Base-by-base conservation (phyloP, 2,329 filamentous ascomycete genomes). In the Diplodia mutila region DNA sequence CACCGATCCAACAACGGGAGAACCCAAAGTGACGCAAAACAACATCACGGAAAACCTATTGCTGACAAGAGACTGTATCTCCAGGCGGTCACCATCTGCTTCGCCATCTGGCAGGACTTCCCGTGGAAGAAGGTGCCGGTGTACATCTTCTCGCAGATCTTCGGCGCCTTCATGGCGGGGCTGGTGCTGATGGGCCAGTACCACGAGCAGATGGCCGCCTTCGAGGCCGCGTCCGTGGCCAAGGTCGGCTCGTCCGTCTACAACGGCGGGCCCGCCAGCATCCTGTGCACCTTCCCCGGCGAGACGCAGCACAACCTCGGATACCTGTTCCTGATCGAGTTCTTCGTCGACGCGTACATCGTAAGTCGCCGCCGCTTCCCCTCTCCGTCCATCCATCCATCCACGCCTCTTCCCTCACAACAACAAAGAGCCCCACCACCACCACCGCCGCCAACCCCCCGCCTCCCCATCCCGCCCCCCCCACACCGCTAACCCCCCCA, bases 301-400 rank as follows among this genome's bases (percentile, higher is more conserved):
- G 71, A 80, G 0, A 80, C 77, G 18, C 84, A 87, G 72, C 84
- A 80, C 6, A 86, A 84, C 70, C 78, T 85, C 48, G 86, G 86
- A 16, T 87, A 84, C 72, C 73, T 88, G 0, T 86, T 89, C 76
- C 74, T 87, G 64, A 84, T 84, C 68, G 86, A 89, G 72, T 88
- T 86, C 73, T 87, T 89, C 70, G 85, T 86, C 32, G 84, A 86
- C 72, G 79, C 76, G 66, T 87, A 87, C 75, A 84, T 88, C 66
- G 80, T 79, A 70, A 70, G 76, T 73, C n/a, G 12, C 49, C n/a
- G 3, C 14, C 37, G 4, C 51, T 25, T 12, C 53, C 42, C 5
- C 46, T 18, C 12, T 59, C 21, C n/a, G n/a, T n/a, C 46, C 27
- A 11, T n/a, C 25, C 6, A 29, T 34, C 37, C 25, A 11, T 16